Evolutionary conservation across 192 early-diverging fungal genomes (phyloP), one percentile per base, ranked within the genome.

Genomic region (Linnemannia hyalina): DNA sequence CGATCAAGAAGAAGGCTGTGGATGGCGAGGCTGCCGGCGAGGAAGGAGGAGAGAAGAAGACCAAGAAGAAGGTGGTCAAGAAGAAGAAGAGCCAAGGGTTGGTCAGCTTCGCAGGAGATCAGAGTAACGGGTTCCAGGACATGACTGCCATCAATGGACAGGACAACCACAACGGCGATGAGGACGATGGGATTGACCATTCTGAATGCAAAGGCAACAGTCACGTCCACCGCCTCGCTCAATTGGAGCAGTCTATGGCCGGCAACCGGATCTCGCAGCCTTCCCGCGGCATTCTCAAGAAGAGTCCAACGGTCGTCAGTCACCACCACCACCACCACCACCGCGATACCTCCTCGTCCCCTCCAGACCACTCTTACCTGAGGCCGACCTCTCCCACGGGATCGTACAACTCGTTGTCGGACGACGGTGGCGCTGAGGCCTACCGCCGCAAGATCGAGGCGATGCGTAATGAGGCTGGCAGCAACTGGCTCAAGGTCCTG

Each of bases 401-500:
- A 75, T 52, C 70, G 6, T 29, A 47, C 29, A 69, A 73, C 72
- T 77, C 46, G 0, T 75, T 78, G 0, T 77, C 65, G 65, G 80
- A 74, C 52, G 83, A 80, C 36, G 65, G 47, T n/a, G 75, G 68
- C 29, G 86, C 83, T 26, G 91, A 90, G 22, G 83, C 74, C 1
- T 92, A 89, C 75, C 89, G 88, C 75, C 82, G 81, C 18, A 91
- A 88, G 69, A 89, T 93, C 18, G 90, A 92, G 54, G 85, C 86
- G 11, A 90, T 93, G 77, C 81, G 91, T 15, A 89, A 82, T 15
- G 91, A 93, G 74, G 90, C 91, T 18, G 92, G 92, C 18, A 81
- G 81, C 2, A 89, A 87, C 4, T 93, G 92, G 92, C 82, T 93
- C 44, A 83, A 82, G 29, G 92, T 93, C 13, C 70, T 90, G 20